Evolutionary conservation across 495 filamentous ascomycete genomes (phyloP).

Genomic region (Xylaria cubensis): DNA sequence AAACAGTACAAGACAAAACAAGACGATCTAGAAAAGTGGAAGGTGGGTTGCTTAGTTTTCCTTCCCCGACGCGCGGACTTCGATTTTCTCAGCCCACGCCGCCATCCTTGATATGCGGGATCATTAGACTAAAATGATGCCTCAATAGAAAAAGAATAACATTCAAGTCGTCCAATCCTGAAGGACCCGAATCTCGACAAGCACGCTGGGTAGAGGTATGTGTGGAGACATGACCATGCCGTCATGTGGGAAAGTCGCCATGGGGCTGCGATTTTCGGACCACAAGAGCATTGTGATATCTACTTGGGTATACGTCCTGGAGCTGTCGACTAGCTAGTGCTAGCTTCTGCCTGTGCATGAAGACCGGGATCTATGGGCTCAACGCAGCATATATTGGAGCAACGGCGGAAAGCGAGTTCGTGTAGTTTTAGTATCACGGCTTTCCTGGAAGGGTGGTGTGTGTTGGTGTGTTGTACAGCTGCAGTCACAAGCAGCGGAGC

Average conservation of each 20-base stretch:
- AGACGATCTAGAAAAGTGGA: constrained; percentile 96
- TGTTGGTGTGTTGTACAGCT: constrained; percentile 59
- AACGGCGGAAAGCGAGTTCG: constrained; percentile 23
- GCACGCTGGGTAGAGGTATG: constrained; percentile 21
- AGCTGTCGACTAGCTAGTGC: constrained; percentile 15
- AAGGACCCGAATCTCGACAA: constrained; percentile 28
- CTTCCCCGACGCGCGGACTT: constrained; percentile 10
- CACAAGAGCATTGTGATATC: constrained; percentile 16
- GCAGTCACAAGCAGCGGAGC: constrained; percentile 47
- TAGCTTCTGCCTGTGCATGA: constrained; percentile 21
- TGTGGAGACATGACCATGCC: constrained; percentile 23
- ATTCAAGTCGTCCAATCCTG: constrained; percentile 89
- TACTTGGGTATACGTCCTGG: constrained; percentile 22
- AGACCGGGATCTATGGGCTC: constrained; percentile 24
- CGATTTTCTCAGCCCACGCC: constrained; percentile 23
- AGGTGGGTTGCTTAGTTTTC: constrained; percentile 64
- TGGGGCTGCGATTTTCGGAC: constrained; percentile 20
- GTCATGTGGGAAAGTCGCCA: constrained; percentile 20
- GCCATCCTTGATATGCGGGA: constrained; percentile 28
- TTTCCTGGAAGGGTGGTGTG: constrained; percentile 13
- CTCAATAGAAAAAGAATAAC: constrained; percentile 93
- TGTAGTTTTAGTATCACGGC: constrained; percentile 21
- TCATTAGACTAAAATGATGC: constrained; percentile 34
- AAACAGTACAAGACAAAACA: constrained; percentile 98
- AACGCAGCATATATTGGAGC: constrained; percentile 23